These are phyloP conservation scores for Malassezia dermatis DNA, from an alignment of 1,284 basidiomycete genomes.

Conservation along the genomic window DNA sequence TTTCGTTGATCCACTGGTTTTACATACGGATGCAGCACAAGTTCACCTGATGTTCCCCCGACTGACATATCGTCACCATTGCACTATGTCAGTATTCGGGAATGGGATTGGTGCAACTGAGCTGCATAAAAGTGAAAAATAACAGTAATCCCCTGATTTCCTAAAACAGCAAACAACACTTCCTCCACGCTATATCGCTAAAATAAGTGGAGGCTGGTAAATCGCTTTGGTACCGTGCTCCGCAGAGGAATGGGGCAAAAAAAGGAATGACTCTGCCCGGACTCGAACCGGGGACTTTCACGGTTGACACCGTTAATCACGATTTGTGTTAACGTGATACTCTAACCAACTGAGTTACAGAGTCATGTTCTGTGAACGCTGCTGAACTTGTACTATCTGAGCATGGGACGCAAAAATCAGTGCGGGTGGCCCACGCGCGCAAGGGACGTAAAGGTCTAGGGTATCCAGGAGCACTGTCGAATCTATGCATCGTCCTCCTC, in stretches of 20 bases:
- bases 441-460: not conserved
- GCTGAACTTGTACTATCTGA: not conserved
- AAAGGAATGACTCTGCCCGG: constrained; percentile 19
- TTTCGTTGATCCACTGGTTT: not conserved
- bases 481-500: constrained; percentile 20
- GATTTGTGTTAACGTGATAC: constrained; percentile 19
- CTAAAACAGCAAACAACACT: not conserved
- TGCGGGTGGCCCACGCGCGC: too few species aligned
- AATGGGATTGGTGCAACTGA: not conserved
- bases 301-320: constrained; percentile 9
- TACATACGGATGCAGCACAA: not conserved
- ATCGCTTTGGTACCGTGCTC: not conserved
- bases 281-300: constrained; percentile 22
- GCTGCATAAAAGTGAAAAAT: not conserved
- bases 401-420: too few species aligned
- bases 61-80: not conserved
- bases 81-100: not conserved
- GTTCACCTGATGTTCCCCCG: not conserved
- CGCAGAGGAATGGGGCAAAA: not conserved
- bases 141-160: not conserved
- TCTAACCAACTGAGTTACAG: constrained; percentile 23
- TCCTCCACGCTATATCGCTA: not conserved
- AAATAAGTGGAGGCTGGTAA: not conserved
- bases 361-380: not conserved
- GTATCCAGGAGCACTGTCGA: constrained; percentile 1